These are phyloP conservation scores for Cicer arietinum DNA, from an alignment of 306 rosid species.

Conservation along the genomic window DNA sequence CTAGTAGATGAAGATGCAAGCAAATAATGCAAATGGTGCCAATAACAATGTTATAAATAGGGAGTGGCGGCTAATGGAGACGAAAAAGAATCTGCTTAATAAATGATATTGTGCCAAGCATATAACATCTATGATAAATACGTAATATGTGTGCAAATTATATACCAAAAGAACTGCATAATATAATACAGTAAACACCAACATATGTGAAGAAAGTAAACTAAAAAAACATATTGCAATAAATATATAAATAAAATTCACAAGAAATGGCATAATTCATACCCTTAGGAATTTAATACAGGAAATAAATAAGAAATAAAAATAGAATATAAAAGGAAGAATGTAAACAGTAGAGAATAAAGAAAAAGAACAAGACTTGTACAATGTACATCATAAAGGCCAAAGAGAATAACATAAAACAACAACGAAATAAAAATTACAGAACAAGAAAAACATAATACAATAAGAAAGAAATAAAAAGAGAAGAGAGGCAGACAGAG, in stretches of 20 bases:
- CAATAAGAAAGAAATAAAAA: not conserved
- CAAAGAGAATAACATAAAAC: not conserved
- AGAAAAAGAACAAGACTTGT: not conserved
- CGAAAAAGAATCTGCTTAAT: not conserved
- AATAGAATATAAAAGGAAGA: too few species aligned
- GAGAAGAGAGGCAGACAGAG: not conserved
- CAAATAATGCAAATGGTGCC: slow-evolving; percentile 29
- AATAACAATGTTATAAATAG: not conserved
- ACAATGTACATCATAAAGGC: not conserved
- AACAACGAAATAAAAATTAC: not conserved
- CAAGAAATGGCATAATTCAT: not conserved
- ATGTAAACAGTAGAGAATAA: too few species aligned
- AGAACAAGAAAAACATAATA: not conserved
- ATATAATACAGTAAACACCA: not conserved
- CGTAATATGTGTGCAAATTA: not conserved
- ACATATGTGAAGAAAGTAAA: not conserved
- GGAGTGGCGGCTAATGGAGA: not conserved
- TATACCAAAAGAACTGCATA: not conserved
- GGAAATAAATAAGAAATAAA: not conserved
- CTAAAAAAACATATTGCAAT: not conserved
- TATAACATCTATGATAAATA: not conserved
- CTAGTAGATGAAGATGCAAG: slow-evolving; percentile 35
- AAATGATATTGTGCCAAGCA: not conserved
- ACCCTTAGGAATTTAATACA: not conserved
- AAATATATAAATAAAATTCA: not conserved